Conservation (phyloP, 2,329 filamentous ascomycete genomes). For the Fusarium protoensiforme region DNA sequence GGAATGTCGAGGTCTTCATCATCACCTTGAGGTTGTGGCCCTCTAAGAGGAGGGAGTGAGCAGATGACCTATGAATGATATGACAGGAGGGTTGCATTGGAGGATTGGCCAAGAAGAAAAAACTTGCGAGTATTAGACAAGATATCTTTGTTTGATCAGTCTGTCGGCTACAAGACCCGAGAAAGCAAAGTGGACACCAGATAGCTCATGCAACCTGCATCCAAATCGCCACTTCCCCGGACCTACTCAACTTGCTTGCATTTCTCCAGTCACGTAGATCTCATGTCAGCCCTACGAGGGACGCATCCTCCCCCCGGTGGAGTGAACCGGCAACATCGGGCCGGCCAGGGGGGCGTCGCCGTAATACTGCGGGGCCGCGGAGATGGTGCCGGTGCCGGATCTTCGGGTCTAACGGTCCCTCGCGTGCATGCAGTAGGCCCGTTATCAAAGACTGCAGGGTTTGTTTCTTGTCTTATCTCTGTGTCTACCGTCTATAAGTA, state of each 20-base stretch:
- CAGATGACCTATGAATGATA: background rate
- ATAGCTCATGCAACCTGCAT: background rate
- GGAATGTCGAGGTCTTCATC: too few relatives aligned
- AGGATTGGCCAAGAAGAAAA: background rate
- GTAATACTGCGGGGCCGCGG: background rate
- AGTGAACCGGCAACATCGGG: background rate
- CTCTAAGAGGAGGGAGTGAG: background rate
- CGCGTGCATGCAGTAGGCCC: background rate
- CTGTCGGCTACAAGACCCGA: background rate
- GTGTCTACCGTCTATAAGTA: constrained; percentile 56
- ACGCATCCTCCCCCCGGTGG: background rate
- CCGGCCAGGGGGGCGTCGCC: background rate
- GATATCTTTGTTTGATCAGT: background rate
- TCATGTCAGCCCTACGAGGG: background rate
- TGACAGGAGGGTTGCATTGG: background rate
- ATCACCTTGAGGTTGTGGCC: too few relatives aligned
- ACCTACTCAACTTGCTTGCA: background rate
- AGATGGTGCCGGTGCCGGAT: background rate
- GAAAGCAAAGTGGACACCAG: background rate
- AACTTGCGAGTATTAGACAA: background rate
- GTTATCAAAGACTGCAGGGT: background rate
- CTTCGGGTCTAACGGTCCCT: background rate
- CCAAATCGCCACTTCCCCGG: background rate
- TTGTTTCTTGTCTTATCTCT: background rate
- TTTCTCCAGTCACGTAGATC: background rate